These are phyloP conservation scores for Geotrichum restrictum DNA, from an alignment of 1,139 yeast genomes.

Conservation along the genomic window DNA sequence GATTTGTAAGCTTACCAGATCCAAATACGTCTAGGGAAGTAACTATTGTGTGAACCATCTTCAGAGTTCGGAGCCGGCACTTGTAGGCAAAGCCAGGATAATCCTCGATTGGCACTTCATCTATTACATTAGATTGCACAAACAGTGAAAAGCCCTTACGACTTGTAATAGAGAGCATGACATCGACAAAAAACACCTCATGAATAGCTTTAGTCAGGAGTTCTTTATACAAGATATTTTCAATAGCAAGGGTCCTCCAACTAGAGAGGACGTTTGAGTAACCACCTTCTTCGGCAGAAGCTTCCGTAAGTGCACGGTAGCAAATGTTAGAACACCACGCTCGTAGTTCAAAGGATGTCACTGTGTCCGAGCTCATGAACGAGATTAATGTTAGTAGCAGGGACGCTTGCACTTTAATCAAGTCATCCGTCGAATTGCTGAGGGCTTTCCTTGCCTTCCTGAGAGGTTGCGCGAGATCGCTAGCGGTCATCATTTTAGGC, in stretches of 20 bases:
- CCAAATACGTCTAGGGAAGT: conserved; percentile 14
- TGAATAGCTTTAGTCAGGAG: conserved; percentile 11
- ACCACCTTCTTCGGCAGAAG: conserved; percentile 5
- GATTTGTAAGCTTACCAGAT: conserved; percentile 3
- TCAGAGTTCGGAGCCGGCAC: conserved; percentile 15
- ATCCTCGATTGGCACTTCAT: conserved; percentile 10
- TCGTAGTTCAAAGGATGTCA: conserved; percentile 14
- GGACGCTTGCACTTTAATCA: conserved; percentile 19
- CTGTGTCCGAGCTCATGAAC: conserved; percentile 14
- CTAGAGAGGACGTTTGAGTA: conserved; percentile 12
- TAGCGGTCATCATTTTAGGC: background rate
- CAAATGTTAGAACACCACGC: conserved; percentile 18
- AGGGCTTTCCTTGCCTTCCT: background rate
- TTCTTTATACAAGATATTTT: conserved; percentile 1
- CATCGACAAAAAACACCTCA: conserved; percentile 19
- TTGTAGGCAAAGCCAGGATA: conserved; percentile 17
- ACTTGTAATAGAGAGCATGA: conserved; percentile 15
- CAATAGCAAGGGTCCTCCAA: conserved; percentile 7
- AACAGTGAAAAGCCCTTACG: conserved; percentile 14
- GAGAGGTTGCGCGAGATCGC: conserved; percentile 11
- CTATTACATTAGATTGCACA: conserved; percentile 13
- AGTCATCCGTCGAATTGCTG: conserved; percentile 15
- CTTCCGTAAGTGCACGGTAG: conserved; percentile 6
- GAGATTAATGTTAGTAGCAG: conserved; percentile 15
- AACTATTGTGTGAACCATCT: conserved; percentile 15